These are phyloP conservation scores for Scytalidium lignicola DNA, from an alignment of 2,329 filamentous ascomycete species.

Conservation along the genomic window DNA sequence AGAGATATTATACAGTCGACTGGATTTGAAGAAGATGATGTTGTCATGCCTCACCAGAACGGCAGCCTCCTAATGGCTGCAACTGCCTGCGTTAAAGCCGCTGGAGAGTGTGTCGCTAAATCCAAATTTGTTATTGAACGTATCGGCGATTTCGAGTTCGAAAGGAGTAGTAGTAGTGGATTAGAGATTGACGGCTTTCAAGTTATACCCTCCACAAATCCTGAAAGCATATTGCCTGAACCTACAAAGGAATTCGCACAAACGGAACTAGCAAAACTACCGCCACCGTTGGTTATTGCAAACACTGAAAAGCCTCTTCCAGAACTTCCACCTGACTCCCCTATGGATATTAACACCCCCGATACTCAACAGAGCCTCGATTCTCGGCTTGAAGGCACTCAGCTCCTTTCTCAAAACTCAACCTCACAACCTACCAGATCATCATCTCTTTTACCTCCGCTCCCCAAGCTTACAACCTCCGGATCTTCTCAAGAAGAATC, in stretches of 20 bases:
- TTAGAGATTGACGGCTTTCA: background rate
- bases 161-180: slow-evolving; percentile 24
- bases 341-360: slow-evolving; percentile 29
- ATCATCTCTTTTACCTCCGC: slow-evolving; percentile 47
- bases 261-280: slow-evolving; percentile 31
- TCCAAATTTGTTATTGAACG: slow-evolving; percentile 80
- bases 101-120: slow-evolving; percentile 86
- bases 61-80: slow-evolving; percentile 70
- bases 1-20: slow-evolving; percentile 70
- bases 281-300: slow-evolving; percentile 39
- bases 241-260: background rate
- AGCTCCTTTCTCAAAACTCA: background rate
- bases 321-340: slow-evolving; percentile 47
- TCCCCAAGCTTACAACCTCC: slow-evolving; percentile 53
- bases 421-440: background rate
- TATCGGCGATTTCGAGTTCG: slow-evolving; percentile 85
- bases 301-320: slow-evolving; percentile 63
- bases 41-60: slow-evolving; percentile 76
- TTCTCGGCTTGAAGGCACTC: slow-evolving; percentile 1
- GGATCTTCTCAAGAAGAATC: slow-evolving; percentile 44
- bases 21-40: slow-evolving; percentile 63
- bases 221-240: background rate
- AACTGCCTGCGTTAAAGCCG: slow-evolving; percentile 81
- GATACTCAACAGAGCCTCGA: slow-evolving; percentile 40
- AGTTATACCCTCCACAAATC: background rate